These are phyloP conservation scores for Boletus reticuloceps DNA, from an alignment of 768 basidiomycete species.

Conservation along the genomic window DNA sequence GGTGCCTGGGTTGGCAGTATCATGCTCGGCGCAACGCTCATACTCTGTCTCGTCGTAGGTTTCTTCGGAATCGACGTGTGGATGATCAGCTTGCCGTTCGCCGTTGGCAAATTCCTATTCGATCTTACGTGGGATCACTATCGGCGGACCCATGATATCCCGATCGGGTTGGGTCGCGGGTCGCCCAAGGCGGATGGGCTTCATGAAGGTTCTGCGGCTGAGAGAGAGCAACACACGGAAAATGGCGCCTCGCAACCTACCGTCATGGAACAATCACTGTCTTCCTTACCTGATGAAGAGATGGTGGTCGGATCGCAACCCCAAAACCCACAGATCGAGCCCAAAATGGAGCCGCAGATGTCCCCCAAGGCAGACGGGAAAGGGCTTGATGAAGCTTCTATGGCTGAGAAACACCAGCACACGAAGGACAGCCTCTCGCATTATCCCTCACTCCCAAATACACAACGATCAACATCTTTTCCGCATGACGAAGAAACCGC, in stretches of 20 bases:
- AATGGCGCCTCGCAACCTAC: not conserved
- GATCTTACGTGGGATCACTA: conserved; percentile 64
- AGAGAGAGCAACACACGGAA: not conserved
- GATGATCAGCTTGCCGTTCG: conserved; percentile 84
- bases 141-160: conserved; percentile 31
- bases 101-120: conserved; percentile 64
- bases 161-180: conserved; percentile 9
- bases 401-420: not conserved
- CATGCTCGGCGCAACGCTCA: conserved; percentile 64
- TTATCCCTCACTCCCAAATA: not conserved
- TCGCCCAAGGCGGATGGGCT: not conserved
- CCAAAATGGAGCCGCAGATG: not conserved
- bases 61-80: conserved; percentile 79
- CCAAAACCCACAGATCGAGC: not conserved
- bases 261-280: not conserved
- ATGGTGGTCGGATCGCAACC: not conserved
- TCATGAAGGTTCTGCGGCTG: not conserved
- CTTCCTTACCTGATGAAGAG: conserved; percentile 1
- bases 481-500: not conserved
- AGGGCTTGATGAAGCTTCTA: not conserved
- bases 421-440: not conserved
- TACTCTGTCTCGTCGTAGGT: conserved; percentile 73
- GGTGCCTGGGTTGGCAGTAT: conserved; percentile 74
- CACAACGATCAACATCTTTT: not conserved
- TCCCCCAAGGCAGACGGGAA: not conserved